Base-by-base conservation (phyloP, 441 rosid genomes). In the Eruca vesicaria region DNA sequence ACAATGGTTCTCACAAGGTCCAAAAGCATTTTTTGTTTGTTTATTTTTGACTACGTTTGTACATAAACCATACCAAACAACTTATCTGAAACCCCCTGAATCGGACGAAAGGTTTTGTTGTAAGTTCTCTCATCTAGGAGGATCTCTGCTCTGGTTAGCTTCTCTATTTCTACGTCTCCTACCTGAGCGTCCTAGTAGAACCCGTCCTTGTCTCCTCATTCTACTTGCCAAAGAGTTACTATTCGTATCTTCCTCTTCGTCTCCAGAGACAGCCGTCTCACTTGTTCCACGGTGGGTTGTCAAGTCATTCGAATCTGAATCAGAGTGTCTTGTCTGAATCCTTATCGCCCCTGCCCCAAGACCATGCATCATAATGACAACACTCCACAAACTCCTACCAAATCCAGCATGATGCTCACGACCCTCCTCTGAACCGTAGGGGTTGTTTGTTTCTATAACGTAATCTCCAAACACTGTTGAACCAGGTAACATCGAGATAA, bases 401-500 rank as follows among this genome's bases (percentile, higher is more conserved):
- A 93, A 73, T 28, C 86, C 89, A 23, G 66, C 79, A 38, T 45
- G 1, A 8, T 55, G 83, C 50, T 74, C 87, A 68, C 68, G 83
- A 63, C 66, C 89, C 53, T 79, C 91, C 11, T 84, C 88, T 14
- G 80, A 36, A 26, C 88, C 90, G 16, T 84, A 81, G 29, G 56
- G 62, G 65, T 76, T 85, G 77, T 78, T 85, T 23, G 89, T 89
- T 80, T 92, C 96, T 36, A 95, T 85, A 15, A 89, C 94, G 66
- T 90, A 93, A 76, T 95, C 98, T 8, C 96, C 98, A 11, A 88
- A 80, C 53, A 95, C 91, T 93, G 88, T 77, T 35, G 99, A 85
- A 41, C 98, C 98, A 1, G 97, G 93, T 92, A 88, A 90, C 15
- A 96, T 81, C 4, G 99, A 91, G 79, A 91, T 86, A 64, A 95